Conservation (phyloP, 1,284 basidiomycete species). For the Moesziomyces sp. region DNA sequence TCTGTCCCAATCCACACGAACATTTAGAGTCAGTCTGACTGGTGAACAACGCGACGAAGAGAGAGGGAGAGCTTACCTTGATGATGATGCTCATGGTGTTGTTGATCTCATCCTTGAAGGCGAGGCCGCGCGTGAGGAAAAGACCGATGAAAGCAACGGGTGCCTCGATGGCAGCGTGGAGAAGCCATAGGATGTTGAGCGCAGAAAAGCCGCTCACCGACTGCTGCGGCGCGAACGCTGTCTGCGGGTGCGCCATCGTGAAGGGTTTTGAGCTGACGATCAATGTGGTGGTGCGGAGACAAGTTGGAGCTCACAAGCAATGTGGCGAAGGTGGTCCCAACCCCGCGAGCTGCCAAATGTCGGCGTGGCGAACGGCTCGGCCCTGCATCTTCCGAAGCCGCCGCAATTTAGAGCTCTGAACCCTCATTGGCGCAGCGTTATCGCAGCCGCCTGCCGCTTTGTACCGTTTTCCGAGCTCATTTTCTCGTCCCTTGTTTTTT, state of each 20-base stretch:
- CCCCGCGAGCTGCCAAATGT: neutral
- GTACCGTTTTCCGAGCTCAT: too few relatives aligned
- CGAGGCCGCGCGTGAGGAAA: constrained; percentile 74
- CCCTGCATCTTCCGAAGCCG: neutral
- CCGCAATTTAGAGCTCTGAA: neutral
- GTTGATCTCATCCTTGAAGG: constrained; percentile 78
- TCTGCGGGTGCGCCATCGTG: constrained; percentile 47
- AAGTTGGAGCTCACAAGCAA: too few relatives aligned
- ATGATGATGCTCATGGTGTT: constrained; percentile 80
- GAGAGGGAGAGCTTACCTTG: constrained; percentile 72
- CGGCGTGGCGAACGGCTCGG: constrained; percentile 15
- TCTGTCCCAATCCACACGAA: constrained; percentile 5
- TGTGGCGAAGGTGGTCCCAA: neutral
- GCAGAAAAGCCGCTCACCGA: constrained; percentile 15
- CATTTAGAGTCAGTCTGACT: neutral
- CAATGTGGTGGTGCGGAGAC: too few relatives aligned
- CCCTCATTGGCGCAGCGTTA: neutral
- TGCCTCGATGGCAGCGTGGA: constrained; percentile 80
- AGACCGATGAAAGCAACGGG: constrained; percentile 80
- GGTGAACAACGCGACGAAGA: neutral
- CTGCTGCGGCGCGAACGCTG: constrained; percentile 29
- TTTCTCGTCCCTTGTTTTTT: too few relatives aligned
- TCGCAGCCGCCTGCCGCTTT: neutral
- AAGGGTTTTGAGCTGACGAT: neutral
- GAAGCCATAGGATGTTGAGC: constrained; percentile 72